phyloP scores from a whole-genome alignment of 495 filamentous ascomycete genomes.

The Clohesyomyces aquaticus region DNA sequence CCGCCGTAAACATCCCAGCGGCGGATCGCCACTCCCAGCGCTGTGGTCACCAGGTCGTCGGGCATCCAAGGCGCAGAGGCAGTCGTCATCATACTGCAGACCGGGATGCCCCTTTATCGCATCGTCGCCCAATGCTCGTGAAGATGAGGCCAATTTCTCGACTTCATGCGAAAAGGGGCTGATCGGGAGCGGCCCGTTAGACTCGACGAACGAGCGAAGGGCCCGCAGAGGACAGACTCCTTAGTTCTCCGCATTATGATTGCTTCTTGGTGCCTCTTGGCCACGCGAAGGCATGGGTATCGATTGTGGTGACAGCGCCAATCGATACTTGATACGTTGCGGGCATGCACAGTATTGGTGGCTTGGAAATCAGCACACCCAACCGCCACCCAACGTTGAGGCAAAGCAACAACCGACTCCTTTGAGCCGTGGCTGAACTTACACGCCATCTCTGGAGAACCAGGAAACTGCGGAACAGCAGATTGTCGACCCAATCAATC shows the following conservation, averaged over 20 bases:
- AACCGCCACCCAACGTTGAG: no score
- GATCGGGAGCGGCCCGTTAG: slow-evolving; percentile 28
- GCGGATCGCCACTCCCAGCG: background rate
- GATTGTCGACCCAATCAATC: background rate
- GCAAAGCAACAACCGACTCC: background rate
- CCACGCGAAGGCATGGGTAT: slow-evolving; percentile 13
- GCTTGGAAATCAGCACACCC: no score
- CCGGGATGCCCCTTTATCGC: slow-evolving; percentile 1
- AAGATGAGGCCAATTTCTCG: slow-evolving; percentile 32
- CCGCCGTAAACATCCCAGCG: background rate
- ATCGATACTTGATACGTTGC: slow-evolving; percentile 15
- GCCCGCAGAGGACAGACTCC: background rate
- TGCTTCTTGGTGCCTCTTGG: slow-evolving; percentile 13
- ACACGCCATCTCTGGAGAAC: background rate
- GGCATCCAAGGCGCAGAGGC: slow-evolving; percentile 9
- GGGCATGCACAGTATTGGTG: slow-evolving; percentile 1
- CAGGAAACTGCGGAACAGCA: background rate
- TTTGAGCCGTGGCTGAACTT: background rate
- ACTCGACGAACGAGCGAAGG: background rate
- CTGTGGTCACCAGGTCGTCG: slow-evolving; percentile 11
- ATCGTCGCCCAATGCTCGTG: background rate
- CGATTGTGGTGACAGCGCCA: slow-evolving; percentile 18
- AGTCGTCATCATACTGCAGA: slow-evolving; percentile 11
- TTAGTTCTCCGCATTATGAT: slow-evolving; percentile 36
- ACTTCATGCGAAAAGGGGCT: slow-evolving; percentile 35